Conservation (phyloP, 1,284 basidiomycete genomes). For the Somion occarium region DNA sequence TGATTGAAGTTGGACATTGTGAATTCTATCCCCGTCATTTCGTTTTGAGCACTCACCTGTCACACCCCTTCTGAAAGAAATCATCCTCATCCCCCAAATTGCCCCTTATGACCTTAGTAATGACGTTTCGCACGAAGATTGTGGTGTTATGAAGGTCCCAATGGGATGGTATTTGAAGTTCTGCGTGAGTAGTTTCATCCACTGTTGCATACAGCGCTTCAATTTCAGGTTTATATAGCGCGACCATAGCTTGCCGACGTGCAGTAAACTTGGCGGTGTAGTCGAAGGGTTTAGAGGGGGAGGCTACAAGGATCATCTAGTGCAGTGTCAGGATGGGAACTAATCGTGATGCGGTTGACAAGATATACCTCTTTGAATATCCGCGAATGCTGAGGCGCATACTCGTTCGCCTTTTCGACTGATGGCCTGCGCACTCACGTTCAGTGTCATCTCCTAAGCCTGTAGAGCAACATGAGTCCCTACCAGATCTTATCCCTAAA, state of each 20-base stretch:
- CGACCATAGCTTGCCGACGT: conserved; percentile 24
- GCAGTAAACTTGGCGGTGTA: conserved; percentile 30
- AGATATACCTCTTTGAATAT: conserved; percentile 32
- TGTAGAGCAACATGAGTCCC: too few species aligned
- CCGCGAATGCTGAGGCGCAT: conserved; percentile 35
- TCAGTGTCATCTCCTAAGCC: background rate
- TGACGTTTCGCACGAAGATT: conserved; percentile 22
- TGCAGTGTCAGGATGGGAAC: background rate
- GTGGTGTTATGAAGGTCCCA: conserved; percentile 22
- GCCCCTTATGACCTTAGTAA: conserved; percentile 19
- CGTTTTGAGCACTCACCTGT: conserved; percentile 25
- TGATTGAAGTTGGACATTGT: background rate
- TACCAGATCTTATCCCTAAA: conserved; percentile 31
- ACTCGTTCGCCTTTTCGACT: conserved; percentile 32
- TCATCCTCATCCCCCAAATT: conserved; percentile 26
- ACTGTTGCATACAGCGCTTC: conserved; percentile 26
- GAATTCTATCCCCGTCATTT: background rate
- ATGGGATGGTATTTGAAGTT: conserved; percentile 16
- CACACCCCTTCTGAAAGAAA: conserved; percentile 34
- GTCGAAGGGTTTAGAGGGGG: conserved; percentile 25
- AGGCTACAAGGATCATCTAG: conserved; percentile 30
- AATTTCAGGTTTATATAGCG: conserved; percentile 28
- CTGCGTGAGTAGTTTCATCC: conserved; percentile 19
- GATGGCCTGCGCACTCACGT: conserved; percentile 24
- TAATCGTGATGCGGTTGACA: background rate